Evolutionary conservation across 2,329 filamentous ascomycete species (phyloP).

Genomic region (Golovinomyces cichoracearum): DNA sequence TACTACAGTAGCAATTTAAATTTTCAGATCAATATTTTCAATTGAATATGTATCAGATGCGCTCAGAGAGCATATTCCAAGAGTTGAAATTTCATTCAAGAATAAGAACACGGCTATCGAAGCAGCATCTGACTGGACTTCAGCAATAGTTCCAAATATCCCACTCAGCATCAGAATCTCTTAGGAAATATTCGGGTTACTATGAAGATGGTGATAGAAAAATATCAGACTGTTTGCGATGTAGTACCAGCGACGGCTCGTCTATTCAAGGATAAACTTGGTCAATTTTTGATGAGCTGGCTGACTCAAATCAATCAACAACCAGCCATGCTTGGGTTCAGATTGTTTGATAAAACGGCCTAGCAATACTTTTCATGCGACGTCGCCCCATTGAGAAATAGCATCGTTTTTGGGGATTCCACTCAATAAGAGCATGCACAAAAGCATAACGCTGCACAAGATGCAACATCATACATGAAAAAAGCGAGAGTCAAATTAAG

Average conservation of each 20-base stretch:
- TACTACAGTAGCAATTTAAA: not conserved
- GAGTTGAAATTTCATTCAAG: not conserved
- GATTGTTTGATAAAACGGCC: not conserved
- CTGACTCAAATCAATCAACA: not conserved
- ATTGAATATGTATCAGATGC: not conserved
- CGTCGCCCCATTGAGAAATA: not conserved
- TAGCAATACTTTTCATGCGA: not conserved
- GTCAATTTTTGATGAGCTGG: not conserved
- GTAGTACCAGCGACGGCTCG: not conserved
- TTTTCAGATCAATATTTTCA: not conserved
- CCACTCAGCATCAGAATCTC: not conserved
- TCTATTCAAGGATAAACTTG: not conserved
- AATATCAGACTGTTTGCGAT: not conserved
- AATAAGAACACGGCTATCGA: not conserved
- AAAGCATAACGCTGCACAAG: not conserved
- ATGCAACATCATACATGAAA: not conserved
- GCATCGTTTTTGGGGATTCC: not conserved
- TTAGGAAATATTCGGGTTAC: not conserved
- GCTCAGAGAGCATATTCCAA: not conserved
- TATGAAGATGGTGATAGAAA: not conserved
- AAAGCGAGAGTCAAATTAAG: not conserved
- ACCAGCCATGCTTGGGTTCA: not conserved
- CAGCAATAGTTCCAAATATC: not conserved
- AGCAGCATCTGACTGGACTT: not conserved
- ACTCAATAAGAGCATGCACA: not conserved